These are phyloP conservation scores for Limtongia smithiae DNA, from an alignment of 805 yeast genomes.

Conservation along the genomic window DNA sequence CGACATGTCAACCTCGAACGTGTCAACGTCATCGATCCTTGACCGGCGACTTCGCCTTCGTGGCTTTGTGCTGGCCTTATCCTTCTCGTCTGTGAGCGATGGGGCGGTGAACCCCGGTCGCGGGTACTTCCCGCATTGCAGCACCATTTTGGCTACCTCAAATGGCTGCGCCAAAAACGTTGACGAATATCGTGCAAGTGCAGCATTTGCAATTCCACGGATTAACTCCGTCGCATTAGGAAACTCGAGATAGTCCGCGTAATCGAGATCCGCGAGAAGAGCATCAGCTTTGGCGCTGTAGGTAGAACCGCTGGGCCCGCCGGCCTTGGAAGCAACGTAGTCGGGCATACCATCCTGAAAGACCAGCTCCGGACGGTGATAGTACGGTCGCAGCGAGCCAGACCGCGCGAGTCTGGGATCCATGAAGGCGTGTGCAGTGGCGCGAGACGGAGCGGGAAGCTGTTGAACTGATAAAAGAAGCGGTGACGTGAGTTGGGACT, in stretches of 20 bases:
- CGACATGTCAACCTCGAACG: constrained; percentile 14
- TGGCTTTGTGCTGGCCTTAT: constrained; percentile 17
- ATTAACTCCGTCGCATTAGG: constrained; percentile 22
- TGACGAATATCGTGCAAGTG: constrained; percentile 60
- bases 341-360: constrained; percentile 26
- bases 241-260: constrained; percentile 28
- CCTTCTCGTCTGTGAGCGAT: neutral
- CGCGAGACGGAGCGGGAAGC: too few relatives aligned
- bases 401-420: too few relatives aligned
- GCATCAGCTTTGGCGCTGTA: constrained; percentile 13
- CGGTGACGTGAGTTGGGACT: too few relatives aligned
- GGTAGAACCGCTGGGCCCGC: neutral
- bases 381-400: constrained; percentile 21
- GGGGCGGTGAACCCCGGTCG: neutral
- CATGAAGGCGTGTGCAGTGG: too few relatives aligned
- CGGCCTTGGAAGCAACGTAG: constrained; percentile 9
- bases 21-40: constrained; percentile 17
- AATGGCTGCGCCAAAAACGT: constrained; percentile 79
- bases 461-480: too few relatives aligned
- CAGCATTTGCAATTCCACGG: constrained; percentile 19
- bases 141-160: constrained; percentile 70
- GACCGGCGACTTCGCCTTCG: constrained; percentile 27
- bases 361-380: constrained; percentile 24
- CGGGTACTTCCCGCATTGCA: constrained; percentile 66
- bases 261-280: constrained; percentile 27